Base-by-base conservation (phyloP, 139 green algal species). In the Closterium sp. region DNA sequence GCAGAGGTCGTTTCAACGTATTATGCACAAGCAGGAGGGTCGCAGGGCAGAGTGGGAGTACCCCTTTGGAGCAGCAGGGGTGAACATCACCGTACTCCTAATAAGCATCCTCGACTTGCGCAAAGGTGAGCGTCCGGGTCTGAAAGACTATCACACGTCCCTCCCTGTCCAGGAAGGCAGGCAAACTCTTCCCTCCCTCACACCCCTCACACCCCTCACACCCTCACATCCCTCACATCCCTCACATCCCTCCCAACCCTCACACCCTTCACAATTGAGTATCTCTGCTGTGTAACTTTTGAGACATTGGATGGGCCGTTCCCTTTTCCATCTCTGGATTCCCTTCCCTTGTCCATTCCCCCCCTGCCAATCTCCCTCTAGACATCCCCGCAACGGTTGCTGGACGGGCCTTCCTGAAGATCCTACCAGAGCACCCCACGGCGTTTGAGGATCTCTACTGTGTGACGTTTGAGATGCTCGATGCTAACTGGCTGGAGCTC, bases 21-120 rank as follows among this genome's bases (percentile, higher is more conserved):
- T 98, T 38, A 89, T 97, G 94, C 42, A 94, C 38, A 98, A 99
- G 94, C 92, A 31, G 9, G 86, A 96, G 42, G 97, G 97, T 10
- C 30, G 30, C 27, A 92, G 95, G 7, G 88, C 94, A 28, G 91
- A 96, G 45, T 97, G 95, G 94, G 97, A 99, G 94, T 99, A 99
- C 94, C 97, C 97, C 1, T 99, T 98, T 95, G 97, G 96, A 11
- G 97, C 96, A 28, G 97, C 96, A 11, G 97, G 97, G 0, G 91
- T 99, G n/a, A 99, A 98, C 92, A 70, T 98, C 9, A 97, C 97
- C 7, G 97, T 96, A 86, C 95, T 94, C 94, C 95, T 99, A 11
- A 89, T 95, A 91, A 89, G 94, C 34, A 31, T 96, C 50, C 94
- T 98, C 79, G 97, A 97, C 92, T 34, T 95, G 86, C 79, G 73